A percentile compares a stretch with the other conserved stretches of the same genome.
phyloP scores from a whole-genome alignment of 345 rosid genomes.

The Gossypium thurberi region DNA sequence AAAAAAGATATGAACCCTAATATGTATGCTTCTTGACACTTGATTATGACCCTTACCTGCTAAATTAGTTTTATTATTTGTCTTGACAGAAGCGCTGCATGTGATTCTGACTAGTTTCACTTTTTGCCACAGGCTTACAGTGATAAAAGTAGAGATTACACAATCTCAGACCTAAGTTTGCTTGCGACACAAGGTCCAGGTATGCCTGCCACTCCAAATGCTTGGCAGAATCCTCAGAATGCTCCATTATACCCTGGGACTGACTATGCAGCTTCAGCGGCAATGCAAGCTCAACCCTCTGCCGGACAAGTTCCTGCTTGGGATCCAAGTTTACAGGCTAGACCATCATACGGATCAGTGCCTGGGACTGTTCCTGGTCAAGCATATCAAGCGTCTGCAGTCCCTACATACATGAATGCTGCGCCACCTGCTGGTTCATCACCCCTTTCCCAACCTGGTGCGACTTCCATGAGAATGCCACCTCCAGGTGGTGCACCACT shows the following conservation, averaged over 20 bases:
- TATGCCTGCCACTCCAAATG: slow-evolving; percentile 31
- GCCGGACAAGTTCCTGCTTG: slow-evolving; percentile 37
- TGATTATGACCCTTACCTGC: slow-evolving; percentile 14
- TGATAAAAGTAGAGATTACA: slow-evolving; percentile 94
- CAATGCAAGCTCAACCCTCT: slow-evolving; percentile 31
- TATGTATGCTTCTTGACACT: slow-evolving; percentile 50
- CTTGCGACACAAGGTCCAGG: slow-evolving; percentile 43
- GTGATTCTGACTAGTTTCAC: slow-evolving; percentile 7
- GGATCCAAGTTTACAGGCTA: slow-evolving; percentile 36
- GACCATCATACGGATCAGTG: slow-evolving; percentile 21
- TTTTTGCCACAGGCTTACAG: slow-evolving; percentile 51
- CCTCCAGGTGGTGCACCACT: slow-evolving; percentile 31
- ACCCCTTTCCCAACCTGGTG: slow-evolving; percentile 24
- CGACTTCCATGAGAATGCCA: slow-evolving; percentile 19
- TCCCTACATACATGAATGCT: slow-evolving; percentile 22
- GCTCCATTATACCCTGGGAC: slow-evolving; percentile 34
- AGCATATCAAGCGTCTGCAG: slow-evolving; percentile 21
- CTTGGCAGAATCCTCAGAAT: slow-evolving; percentile 59
- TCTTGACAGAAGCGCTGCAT: neutral
- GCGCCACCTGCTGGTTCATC: slow-evolving; percentile 33
- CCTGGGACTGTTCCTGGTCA: slow-evolving; percentile 33
- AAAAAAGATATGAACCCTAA: slow-evolving; percentile 29
- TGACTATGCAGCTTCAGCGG: slow-evolving; percentile 33
- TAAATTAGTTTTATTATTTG: slow-evolving; percentile 2
- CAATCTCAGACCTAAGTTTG: slow-evolving; percentile 54